Conservation (phyloP, 2,329 filamentous ascomycete species). For the Penicillium sp. region DNA sequence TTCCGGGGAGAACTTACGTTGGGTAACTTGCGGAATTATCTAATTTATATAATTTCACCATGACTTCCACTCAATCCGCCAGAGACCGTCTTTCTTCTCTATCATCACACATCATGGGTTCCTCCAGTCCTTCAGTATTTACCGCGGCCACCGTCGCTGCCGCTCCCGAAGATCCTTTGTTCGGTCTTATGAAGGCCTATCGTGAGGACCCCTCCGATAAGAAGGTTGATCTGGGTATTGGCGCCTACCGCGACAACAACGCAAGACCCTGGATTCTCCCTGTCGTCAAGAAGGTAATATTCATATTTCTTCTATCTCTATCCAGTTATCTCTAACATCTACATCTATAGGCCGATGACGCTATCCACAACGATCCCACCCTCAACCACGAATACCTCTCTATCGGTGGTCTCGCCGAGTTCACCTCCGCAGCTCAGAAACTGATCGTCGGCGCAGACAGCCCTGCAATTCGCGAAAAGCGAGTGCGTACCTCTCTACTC, state of each 20-base stretch:
- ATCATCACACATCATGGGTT: conserved; percentile 56
- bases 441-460: conserved; percentile 74
- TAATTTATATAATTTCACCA: conserved; percentile 13
- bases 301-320: background rate
- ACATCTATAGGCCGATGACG: conserved; percentile 67
- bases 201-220: conserved; percentile 63
- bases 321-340: background rate
- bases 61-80: conserved; percentile 18
- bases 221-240: conserved; percentile 92
- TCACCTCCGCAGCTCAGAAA: conserved; percentile 84
- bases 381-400: conserved; percentile 98
- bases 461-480: conserved; percentile 73
- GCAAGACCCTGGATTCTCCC: conserved; percentile 96
- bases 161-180: conserved; percentile 89
- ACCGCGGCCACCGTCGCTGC: conserved; percentile 68
- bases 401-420: conserved; percentile 76
- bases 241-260: conserved; percentile 87
- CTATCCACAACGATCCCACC: conserved; percentile 76
- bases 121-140: conserved; percentile 58
- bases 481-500: conserved; percentile 41
- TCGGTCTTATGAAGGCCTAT: conserved; percentile 83
- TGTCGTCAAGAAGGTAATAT: conserved; percentile 78
- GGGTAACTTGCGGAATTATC: background rate
- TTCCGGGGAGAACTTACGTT: conserved; percentile 14
- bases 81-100: conserved; percentile 29